A percentile compares a stretch with the other conserved stretches of the same genome.
Evolutionary conservation across 352 stramenopile species (phyloP).

Genomic region (Phytopythium cucurbitacearum): DNA sequence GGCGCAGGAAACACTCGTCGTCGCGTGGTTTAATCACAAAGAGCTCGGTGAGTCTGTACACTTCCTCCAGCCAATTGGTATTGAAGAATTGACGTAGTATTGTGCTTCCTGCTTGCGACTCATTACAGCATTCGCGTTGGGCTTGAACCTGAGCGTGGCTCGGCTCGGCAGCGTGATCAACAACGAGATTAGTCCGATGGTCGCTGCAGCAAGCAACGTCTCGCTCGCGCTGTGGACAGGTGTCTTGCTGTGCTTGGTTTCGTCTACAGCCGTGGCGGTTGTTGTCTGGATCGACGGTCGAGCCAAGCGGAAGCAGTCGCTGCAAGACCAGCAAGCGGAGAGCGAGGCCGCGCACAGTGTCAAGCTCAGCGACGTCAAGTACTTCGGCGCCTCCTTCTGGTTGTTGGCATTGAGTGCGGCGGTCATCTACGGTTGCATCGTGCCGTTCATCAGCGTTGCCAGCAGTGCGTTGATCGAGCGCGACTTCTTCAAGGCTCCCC

Average conservation of each 20-base stretch:
- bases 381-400: constrained; percentile 86
- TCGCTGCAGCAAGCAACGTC: constrained; percentile 66
- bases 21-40: constrained; percentile 91
- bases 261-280: constrained; percentile 60
- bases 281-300: constrained; percentile 80
- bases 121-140: constrained; percentile 79
- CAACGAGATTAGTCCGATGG: constrained; percentile 82
- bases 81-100: not conserved
- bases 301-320: constrained; percentile 26
- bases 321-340: constrained; percentile 16
- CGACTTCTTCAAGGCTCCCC: constrained; percentile 80
- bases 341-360: constrained; percentile 39
- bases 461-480: constrained; percentile 90
- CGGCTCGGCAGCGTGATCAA: constrained; percentile 92
- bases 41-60: constrained; percentile 50
- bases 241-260: constrained; percentile 73
- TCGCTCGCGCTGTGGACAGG: constrained; percentile 84
- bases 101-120: not conserved
- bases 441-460: constrained; percentile 94
- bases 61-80: not conserved
- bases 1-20: constrained; percentile 86
- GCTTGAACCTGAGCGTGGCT: constrained; percentile 89
- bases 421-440: constrained; percentile 91
- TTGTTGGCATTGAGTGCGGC: constrained; percentile 85
- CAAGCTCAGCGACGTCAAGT: constrained; percentile 64